Evolutionary conservation across 225 moss, liverwort and hornwort species (phyloP), one percentile per base, ranked within the genome.

Genomic region (Anthoceros angustus): DNA sequence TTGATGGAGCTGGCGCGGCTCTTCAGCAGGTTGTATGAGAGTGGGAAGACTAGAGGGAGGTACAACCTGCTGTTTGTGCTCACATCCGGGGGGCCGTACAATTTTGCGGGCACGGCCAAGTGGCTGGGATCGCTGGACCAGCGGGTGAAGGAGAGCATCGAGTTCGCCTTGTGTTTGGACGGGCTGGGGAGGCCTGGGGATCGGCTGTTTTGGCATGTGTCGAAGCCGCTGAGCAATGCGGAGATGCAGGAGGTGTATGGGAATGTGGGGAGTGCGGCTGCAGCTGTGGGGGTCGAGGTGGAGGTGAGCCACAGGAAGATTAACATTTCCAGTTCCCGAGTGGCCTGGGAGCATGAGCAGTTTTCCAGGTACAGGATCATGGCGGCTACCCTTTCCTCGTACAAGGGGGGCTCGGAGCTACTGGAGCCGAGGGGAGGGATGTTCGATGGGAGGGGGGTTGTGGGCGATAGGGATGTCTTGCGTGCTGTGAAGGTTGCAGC

Each of bases 301-400:
- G 79, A 87, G 67, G 72, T 98, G 62, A 98, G 76, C 71, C 98
- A 92, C 62, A 98, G 89, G 81, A 98, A 98, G 77, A 92, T 98
- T 65, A 98, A 98, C 69, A 89, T 98, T 63, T 98, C 98, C 60
- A 84, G 92, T 63, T 78, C 92, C 20, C 81, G 98, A 76, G 98
- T 98, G 62, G 81, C 84, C 24, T 92, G 89, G 92, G 98, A 98
- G 73, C 98, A 98, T 67, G 98, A 92, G 70, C 98, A 92, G 62
- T 98, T 98, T 73, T 98, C 98, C 25, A 89, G 98, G 66, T 83
- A 89, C 62, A 86, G 98, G 50, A 92, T 98, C 43, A 92, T 87
- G 43, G 92, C 98, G 43, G 98, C 81, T 21, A 98, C 98, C 14
- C 76, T 98, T 68, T 92, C 98, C 61, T 84, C 83, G 61, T 67